Conservation (phyloP, 208 protist species). For the Leishmania gerbilli region DNA sequence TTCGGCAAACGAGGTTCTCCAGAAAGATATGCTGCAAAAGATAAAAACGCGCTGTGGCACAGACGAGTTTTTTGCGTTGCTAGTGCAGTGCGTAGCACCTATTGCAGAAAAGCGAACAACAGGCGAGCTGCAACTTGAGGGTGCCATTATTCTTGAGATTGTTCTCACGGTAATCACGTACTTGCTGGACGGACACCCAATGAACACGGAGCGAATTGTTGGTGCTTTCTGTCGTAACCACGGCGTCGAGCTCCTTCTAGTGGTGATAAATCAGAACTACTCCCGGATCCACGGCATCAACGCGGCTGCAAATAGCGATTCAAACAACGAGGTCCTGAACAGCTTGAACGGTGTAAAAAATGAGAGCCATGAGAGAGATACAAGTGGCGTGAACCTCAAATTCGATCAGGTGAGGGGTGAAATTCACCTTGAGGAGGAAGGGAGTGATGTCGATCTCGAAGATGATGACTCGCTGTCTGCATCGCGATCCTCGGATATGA, state of each 20-base stretch:
- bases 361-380: neutral
- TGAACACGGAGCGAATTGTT: slow-evolving; percentile 48
- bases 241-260: slow-evolving; percentile 82
- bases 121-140: slow-evolving; percentile 46
- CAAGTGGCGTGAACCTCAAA: neutral
- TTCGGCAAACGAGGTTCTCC: slow-evolving; percentile 55
- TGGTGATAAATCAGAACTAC: slow-evolving; percentile 88
- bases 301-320: neutral
- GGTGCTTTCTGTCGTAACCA: slow-evolving; percentile 85
- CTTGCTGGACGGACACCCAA: slow-evolving; percentile 52
- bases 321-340: neutral
- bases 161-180: slow-evolving; percentile 69
- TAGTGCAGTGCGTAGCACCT: slow-evolving; percentile 79
- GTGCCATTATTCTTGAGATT: slow-evolving; percentile 79
- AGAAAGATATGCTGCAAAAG: slow-evolving; percentile 64
- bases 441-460: slow-evolving; percentile 28
- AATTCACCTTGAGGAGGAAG: slow-evolving; percentile 9
- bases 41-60: slow-evolving; percentile 71
- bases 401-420: neutral
- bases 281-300: slow-evolving; percentile 25
- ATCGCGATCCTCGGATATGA: slow-evolving; percentile 2
- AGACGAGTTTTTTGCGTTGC: slow-evolving; percentile 83
- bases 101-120: slow-evolving; percentile 70
- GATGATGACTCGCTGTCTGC: slow-evolving; percentile 5
- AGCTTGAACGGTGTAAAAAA: neutral